Percentiles rank a stretch among this genome's conserved stretches.
Conservation (phyloP, 2,329 filamentous ascomycete genomes). For the Mollisiaceae sp. region DNA sequence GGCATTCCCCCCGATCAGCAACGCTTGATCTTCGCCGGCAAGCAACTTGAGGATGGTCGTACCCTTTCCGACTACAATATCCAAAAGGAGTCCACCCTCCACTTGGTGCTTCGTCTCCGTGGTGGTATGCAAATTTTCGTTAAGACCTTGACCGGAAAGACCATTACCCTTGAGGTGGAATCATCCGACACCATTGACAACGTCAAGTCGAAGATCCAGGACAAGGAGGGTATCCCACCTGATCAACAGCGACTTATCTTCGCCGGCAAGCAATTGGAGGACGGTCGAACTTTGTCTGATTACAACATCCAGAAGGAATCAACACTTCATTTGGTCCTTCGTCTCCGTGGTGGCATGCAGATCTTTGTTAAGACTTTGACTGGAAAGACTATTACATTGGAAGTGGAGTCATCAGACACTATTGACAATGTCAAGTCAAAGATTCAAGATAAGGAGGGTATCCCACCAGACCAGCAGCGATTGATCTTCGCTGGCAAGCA, state of each 20-base stretch:
- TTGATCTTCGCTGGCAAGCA: slow-evolving; percentile 75
- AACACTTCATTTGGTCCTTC: slow-evolving; percentile 72
- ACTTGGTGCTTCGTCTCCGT: slow-evolving; percentile 80
- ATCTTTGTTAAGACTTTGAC: slow-evolving; percentile 75
- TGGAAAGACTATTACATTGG: slow-evolving; percentile 71
- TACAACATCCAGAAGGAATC: slow-evolving; percentile 88
- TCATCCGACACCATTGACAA: slow-evolving; percentile 73
- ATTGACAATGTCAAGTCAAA: slow-evolving; percentile 76
- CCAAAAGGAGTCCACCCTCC: slow-evolving; percentile 85
- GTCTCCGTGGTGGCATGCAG: slow-evolving; percentile 76
- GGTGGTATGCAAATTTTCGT: slow-evolving; percentile 81
- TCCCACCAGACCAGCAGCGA: slow-evolving; percentile 72
- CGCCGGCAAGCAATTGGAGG: slow-evolving; percentile 73
- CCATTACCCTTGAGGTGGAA: slow-evolving; percentile 71
- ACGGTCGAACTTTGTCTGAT: slow-evolving; percentile 80
- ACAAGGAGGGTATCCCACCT: slow-evolving; percentile 74
- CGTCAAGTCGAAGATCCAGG: slow-evolving; percentile 73
- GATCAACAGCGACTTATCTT: slow-evolving; percentile 75
- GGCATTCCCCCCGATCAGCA: slow-evolving; percentile 95
- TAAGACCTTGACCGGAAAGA: slow-evolving; percentile 73
- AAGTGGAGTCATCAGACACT: slow-evolving; percentile 72
- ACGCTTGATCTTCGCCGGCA: slow-evolving; percentile 90
- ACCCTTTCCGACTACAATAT: slow-evolving; percentile 97
- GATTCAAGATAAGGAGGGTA: slow-evolving; percentile 75
- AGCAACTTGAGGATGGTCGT: slow-evolving; percentile 91